Conservation (phyloP, 75 land plant species). For the Picea glauca region DNA sequence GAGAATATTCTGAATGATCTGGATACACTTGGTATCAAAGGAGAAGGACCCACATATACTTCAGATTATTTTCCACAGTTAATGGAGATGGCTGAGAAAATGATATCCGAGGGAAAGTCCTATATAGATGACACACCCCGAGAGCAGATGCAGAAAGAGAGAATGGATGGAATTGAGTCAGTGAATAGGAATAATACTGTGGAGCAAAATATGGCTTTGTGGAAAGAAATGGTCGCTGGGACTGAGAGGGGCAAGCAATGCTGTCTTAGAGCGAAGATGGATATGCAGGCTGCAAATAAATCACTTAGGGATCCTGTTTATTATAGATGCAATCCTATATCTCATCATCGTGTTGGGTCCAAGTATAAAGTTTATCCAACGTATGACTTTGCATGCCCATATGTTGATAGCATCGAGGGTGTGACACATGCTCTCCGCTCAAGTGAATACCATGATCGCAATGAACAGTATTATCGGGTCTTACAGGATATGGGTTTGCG, state of each 20-base stretch:
- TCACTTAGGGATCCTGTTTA: conserved; percentile 92
- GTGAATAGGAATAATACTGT: conserved; percentile 64
- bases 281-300: conserved; percentile 90
- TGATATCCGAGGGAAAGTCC: conserved; percentile 78
- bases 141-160: conserved; percentile 89
- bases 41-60: conserved; percentile 66
- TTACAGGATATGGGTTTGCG: conserved; percentile 78
- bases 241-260: conserved; percentile 67
- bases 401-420: conserved; percentile 87
- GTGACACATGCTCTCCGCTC: conserved; percentile 96
- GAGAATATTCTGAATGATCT: conserved; percentile 59
- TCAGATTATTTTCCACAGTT: conserved; percentile 83
- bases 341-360: conserved; percentile 86
- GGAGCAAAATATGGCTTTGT: conserved; percentile 65
- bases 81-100: conserved; percentile 81
- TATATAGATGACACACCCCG: conserved; percentile 96
- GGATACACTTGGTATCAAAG: conserved; percentile 75
- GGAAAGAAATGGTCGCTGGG: conserved; percentile 89
- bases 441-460: conserved; percentile 92
- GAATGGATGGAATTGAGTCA: conserved; percentile 94
- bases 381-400: conserved; percentile 97
- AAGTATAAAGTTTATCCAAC: conserved; percentile 95
- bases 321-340: conserved; percentile 76
- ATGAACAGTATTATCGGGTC: conserved; percentile 81
- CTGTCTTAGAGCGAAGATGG: conserved; percentile 84